Conservation (phyloP, 495 filamentous ascomycete genomes). For the Tuber brumale region DNA sequence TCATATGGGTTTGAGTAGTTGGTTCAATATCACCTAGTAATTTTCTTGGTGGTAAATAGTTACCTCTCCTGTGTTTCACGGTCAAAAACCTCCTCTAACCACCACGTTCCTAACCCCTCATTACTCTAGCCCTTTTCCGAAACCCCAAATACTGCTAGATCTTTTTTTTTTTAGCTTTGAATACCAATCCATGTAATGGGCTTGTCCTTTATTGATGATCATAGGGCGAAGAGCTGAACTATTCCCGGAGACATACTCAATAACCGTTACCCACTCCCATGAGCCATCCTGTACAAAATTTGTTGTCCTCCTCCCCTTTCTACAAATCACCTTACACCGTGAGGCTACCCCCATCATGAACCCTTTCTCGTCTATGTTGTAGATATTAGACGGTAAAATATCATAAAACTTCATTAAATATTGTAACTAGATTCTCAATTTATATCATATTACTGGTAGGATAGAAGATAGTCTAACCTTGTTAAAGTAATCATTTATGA, state of each 20-base stretch:
- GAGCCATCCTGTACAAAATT: conserved; percentile 10
- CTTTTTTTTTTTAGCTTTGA: background rate
- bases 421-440: no score
- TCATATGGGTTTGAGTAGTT: background rate
- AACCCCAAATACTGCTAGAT: conserved; percentile 4
- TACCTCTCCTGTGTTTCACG: background rate
- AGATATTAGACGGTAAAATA: no score
- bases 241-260: conserved; percentile 1
- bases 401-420: no score
- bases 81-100: conserved; percentile 18
- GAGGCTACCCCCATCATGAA: no score
- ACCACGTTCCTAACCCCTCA: background rate
- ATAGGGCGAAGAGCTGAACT: conserved; percentile 7
- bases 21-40: no score
- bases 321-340: conserved; percentile 2
- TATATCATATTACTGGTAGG: no score
- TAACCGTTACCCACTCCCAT: conserved; percentile 10
- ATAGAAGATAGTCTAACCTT: no score
- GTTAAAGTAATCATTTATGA: no score
- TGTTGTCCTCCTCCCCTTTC: background rate
- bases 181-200: conserved; percentile 13
- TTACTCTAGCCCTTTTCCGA: conserved; percentile 11
- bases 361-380: no score
- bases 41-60: background rate
- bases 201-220: conserved; percentile 11